Evolutionary conservation across 352 stramenopile genomes (phyloP).

Genomic region (Plasmopara muralis): DNA sequence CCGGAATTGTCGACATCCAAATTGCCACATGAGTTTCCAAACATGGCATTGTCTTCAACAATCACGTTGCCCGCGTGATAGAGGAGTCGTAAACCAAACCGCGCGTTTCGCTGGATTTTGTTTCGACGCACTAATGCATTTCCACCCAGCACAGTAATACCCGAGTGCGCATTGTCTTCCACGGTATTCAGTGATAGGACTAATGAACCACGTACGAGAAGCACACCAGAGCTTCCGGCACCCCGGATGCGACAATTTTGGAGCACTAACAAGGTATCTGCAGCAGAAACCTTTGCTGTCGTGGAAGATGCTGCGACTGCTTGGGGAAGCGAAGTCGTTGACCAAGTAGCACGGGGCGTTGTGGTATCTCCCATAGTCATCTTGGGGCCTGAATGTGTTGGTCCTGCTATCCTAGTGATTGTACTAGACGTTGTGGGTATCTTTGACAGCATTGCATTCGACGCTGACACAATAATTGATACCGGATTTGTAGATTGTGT

Average conservation of each 20-base stretch:
- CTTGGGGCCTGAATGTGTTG: no score
- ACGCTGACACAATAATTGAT: no score
- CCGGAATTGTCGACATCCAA: constrained; percentile 72
- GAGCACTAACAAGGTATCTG: constrained; percentile 37
- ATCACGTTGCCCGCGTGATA: constrained; percentile 66
- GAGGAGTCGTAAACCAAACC: constrained; percentile 65
- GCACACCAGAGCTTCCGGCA: constrained; percentile 50
- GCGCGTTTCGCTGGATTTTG: constrained; percentile 53
- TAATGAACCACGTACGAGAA: constrained; percentile 47
- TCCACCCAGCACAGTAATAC: constrained; percentile 48
- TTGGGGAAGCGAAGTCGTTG: no score
- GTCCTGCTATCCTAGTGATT: no score
- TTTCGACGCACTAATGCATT: constrained; percentile 58
- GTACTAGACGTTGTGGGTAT: no score
- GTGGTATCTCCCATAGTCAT: no score
- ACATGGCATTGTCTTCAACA: constrained; percentile 68
- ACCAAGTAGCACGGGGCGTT: no score
- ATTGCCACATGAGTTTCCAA: constrained; percentile 58
- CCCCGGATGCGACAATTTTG: constrained; percentile 55
- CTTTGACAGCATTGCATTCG: no score
- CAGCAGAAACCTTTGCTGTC: constrained; percentile 3
- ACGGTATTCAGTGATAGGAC: constrained; percentile 58
- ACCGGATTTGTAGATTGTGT: no score
- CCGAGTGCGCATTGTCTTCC: constrained; percentile 46
- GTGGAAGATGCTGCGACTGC: neutral